These are phyloP conservation scores for Peronospora belbahrii DNA, from an alignment of 352 stramenopile genomes.

Conservation along the genomic window DNA sequence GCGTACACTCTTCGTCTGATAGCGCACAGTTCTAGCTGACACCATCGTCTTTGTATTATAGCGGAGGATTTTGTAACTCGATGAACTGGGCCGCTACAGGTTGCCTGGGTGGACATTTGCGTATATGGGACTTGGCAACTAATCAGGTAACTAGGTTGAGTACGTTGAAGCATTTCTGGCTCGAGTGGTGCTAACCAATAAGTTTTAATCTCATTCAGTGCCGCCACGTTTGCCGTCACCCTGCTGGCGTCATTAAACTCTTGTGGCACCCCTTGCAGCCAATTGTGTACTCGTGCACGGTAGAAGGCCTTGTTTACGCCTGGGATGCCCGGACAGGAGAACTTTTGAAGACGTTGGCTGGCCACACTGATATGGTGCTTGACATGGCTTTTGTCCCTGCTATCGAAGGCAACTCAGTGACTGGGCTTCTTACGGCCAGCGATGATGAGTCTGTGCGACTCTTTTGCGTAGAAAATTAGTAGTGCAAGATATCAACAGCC, in stretches of 20 bases:
- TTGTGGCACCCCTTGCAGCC: conserved; percentile 84
- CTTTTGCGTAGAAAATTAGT: conserved; percentile 55
- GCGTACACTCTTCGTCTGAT: conserved; percentile 9
- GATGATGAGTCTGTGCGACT: conserved; percentile 80
- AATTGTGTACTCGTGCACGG: conserved; percentile 83
- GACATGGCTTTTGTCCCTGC: conserved; percentile 78
- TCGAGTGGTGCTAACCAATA: conserved; percentile 4
- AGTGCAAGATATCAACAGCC: conserved; percentile 4
- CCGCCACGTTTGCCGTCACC: conserved; percentile 82
- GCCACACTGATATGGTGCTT: conserved; percentile 89
- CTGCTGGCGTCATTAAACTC: conserved; percentile 86
- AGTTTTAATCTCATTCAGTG: conserved; percentile 35
- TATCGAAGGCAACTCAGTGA: conserved; percentile 29
- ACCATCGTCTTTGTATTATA: conserved; percentile 14
- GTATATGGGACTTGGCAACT: conserved; percentile 93
- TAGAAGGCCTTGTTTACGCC: conserved; percentile 85
- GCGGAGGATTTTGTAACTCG: conserved; percentile 90
- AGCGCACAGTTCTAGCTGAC: neutral
- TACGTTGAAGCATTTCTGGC: neutral
- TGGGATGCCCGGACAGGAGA: conserved; percentile 88
- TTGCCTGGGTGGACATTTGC: conserved; percentile 90
- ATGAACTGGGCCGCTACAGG: conserved; percentile 94
- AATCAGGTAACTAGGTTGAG: conserved; percentile 44
- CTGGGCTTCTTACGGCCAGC: conserved; percentile 65
- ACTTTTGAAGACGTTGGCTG: conserved; percentile 63